phyloP scores from a whole-genome alignment of 192 early-diverging fungal species.

The Entomortierella chlamydospora region DNA sequence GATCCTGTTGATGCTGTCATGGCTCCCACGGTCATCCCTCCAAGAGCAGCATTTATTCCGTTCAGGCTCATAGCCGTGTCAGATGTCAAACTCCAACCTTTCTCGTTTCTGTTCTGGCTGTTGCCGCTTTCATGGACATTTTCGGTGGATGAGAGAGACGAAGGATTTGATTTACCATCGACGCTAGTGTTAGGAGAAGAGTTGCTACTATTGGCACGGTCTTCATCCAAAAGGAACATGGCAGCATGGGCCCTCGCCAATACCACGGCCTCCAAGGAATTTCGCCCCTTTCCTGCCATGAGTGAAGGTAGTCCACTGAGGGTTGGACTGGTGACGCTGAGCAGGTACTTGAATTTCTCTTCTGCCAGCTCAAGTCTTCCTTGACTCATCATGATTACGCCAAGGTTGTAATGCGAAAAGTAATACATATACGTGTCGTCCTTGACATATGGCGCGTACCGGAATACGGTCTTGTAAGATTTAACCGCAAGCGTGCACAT shows the following conservation, averaged over 20 bases:
- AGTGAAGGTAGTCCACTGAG: slow-evolving; percentile 49
- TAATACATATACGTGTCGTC: slow-evolving; percentile 74
- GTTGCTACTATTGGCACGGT: neutral
- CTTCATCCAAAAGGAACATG: slow-evolving; percentile 39
- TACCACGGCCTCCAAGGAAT: slow-evolving; percentile 73
- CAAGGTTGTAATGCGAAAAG: slow-evolving; percentile 67
- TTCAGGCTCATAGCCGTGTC: neutral
- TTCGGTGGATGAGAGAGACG: too few species aligned
- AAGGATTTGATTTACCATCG: neutral
- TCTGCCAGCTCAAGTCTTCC: slow-evolving; percentile 54
- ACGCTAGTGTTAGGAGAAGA: neutral
- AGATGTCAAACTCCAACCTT: too few species aligned
- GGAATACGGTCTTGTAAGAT: slow-evolving; percentile 61
- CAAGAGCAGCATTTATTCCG: neutral
- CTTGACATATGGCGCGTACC: slow-evolving; percentile 65
- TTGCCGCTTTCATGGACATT: too few species aligned
- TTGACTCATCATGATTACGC: slow-evolving; percentile 57
- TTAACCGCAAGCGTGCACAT: slow-evolving; percentile 30
- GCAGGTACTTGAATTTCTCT: slow-evolving; percentile 62
- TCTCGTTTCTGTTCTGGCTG: too few species aligned
- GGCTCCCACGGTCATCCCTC: too few species aligned
- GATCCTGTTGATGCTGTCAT: neutral
- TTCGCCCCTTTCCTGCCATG: slow-evolving; percentile 69
- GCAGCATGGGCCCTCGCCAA: slow-evolving; percentile 71
- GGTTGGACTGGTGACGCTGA: slow-evolving; percentile 50